These are phyloP conservation scores for Phytopythium montanum DNA, from an alignment of 352 stramenopile species.

Conservation along the genomic window DNA sequence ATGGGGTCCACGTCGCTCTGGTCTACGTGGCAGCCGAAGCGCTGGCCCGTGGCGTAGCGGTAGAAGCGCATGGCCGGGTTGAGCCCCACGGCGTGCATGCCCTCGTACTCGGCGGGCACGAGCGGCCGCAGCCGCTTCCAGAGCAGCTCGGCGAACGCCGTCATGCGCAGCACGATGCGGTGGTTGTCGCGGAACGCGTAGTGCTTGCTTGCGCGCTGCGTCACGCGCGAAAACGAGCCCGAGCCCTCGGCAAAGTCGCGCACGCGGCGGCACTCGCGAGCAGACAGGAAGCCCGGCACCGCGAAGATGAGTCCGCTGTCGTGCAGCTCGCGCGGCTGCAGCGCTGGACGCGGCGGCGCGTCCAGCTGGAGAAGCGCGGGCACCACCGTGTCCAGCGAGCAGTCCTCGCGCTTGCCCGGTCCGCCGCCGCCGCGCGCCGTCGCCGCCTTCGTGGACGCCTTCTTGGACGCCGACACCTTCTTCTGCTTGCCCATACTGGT, in stretches of 20 bases:
- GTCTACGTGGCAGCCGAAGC: conserved; percentile 82
- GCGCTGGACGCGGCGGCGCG: conserved; percentile 23
- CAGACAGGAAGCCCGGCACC: conserved; percentile 60
- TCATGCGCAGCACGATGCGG: conserved; percentile 55
- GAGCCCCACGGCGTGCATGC: conserved; percentile 57
- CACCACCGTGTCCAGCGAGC: conserved; percentile 21
- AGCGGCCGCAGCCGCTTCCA: conserved; percentile 60
- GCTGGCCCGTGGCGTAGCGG: conserved; percentile 59
- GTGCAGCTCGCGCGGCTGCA: conserved; percentile 36
- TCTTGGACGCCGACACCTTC: neutral
- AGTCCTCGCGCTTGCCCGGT: conserved; percentile 6
- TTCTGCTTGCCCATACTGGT: neutral
- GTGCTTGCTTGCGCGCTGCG: conserved; percentile 56
- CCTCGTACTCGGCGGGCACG: conserved; percentile 52
- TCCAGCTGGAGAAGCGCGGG: conserved; percentile 47
- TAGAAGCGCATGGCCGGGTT: conserved; percentile 81
- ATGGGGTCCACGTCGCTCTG: conserved; percentile 76
- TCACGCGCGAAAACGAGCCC: conserved; percentile 58
- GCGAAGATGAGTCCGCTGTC: conserved; percentile 58
- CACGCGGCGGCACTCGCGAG: conserved; percentile 53
- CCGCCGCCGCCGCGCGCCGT: neutral
- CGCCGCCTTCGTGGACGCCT: conserved; percentile 5
- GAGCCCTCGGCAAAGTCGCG: conserved; percentile 50
- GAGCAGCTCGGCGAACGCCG: conserved; percentile 59
- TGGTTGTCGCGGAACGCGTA: conserved; percentile 80